These are phyloP conservation scores for Ophiostoma piceae DNA, from an alignment of 2,329 filamentous ascomycete species.

Conservation along the genomic window DNA sequence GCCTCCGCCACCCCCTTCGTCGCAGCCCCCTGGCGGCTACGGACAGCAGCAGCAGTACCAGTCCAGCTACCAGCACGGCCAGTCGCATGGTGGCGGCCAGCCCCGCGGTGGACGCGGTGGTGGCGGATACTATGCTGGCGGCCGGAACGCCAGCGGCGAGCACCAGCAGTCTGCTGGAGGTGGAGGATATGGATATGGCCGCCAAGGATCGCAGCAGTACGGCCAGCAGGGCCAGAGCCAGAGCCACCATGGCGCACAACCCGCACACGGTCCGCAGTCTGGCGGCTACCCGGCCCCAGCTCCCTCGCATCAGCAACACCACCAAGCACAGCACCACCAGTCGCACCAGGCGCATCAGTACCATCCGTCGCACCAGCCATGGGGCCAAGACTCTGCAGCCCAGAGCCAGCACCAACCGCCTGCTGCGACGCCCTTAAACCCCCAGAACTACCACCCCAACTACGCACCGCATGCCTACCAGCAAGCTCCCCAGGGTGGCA, in stretches of 20 bases:
- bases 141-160: conserved; percentile 43
- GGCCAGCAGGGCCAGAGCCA: conserved; percentile 27
- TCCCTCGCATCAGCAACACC: conserved; percentile 38
- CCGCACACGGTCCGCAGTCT: conserved; percentile 34
- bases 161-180: conserved; percentile 31
- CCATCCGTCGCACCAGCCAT: conserved; percentile 36
- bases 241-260: conserved; percentile 30
- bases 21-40: conserved; percentile 36
- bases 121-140: conserved; percentile 37
- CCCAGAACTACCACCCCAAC: conserved; percentile 54
- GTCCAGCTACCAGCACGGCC: conserved; percentile 33
- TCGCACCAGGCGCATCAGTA: background rate
- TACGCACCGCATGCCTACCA: conserved; percentile 53
- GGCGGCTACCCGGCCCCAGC: conserved; percentile 30
- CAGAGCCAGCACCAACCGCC: conserved; percentile 34
- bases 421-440: conserved; percentile 46
- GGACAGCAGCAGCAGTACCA: conserved; percentile 35
- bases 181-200: conserved; percentile 39
- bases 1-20: conserved; percentile 46
- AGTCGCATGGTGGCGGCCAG: conserved; percentile 23
- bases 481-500: conserved; percentile 36
- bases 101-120: conserved; percentile 37
- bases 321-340: conserved; percentile 40
- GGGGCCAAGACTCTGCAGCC: conserved; percentile 37
- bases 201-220: conserved; percentile 32